These are phyloP conservation scores for Saitozyma sp. DNA, from an alignment of 768 basidiomycete genomes.

Conservation along the genomic window DNA sequence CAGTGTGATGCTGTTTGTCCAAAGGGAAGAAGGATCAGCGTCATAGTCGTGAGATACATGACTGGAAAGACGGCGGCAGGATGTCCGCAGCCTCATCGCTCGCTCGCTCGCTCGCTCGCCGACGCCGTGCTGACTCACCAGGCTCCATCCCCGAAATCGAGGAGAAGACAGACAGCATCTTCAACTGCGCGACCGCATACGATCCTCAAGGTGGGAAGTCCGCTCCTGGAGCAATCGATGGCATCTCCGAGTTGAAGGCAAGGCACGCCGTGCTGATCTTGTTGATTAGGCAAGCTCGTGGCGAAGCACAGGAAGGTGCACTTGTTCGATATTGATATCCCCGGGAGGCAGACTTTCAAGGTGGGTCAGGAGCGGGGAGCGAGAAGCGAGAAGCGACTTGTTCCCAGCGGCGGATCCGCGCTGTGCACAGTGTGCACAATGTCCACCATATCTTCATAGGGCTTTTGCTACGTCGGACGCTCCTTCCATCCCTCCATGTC, in stretches of 20 bases:
- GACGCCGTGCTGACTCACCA: conserved; percentile 45
- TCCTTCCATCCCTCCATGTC: no score
- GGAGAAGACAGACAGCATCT: conserved; percentile 63
- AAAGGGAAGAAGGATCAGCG: not conserved
- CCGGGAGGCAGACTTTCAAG: conserved; percentile 51
- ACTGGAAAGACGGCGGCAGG: no score
- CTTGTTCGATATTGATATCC: conserved; percentile 94
- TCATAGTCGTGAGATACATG: no score
- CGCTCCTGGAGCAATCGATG: no score
- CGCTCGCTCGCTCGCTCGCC: no score
- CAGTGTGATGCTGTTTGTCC: not conserved
- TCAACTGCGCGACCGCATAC: conserved; percentile 92
- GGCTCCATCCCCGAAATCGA: conserved; percentile 92
- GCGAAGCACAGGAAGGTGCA: conserved; percentile 91
- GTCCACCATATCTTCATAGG: no score
- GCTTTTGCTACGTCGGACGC: no score
- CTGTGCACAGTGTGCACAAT: no score
- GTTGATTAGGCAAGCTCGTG: conserved; percentile 69
- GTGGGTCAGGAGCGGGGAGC: conserved; percentile 10
- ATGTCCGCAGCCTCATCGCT: no score
- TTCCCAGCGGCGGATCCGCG: no score
- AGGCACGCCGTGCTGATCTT: not conserved
- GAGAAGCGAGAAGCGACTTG: no score
- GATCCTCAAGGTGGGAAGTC: conserved; percentile 56
- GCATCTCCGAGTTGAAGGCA: not conserved